Evolutionary conservation across 306 rosid species (phyloP), one percentile per base, ranked within the genome.

Genomic region (Bauhinia variegata): DNA sequence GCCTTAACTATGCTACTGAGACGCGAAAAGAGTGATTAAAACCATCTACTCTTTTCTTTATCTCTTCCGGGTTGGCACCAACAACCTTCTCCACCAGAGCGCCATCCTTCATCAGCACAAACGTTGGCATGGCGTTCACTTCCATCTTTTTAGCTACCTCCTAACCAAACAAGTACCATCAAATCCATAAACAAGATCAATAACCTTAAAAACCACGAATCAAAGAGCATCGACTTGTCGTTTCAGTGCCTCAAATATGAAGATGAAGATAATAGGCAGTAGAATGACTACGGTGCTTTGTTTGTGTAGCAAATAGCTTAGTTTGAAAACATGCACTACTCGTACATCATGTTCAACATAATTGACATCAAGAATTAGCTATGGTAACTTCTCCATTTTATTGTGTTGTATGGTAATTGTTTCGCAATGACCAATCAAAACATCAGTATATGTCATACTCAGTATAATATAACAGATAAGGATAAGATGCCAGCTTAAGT

Each of bases 61-160:
- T 68, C 95, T 88, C 99, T 51, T 93, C 97, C 3, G 97, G 91
- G 78, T 93, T 88, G 37, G 99, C 99, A 85, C 97, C 99, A 63
- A 93, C 86, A n/a, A 90, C 32, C 79, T 83, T 93, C 48, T 86
- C 96, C 30, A 65, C 50, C 12, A 61, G 67, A 73, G 42, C 68
- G 55, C 95, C 92, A 13, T 77, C 79, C 72, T 68, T 93, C 69
- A 89, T 53, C 67, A 93, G 30, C 83, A 83, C 8, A 76, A 93
- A 93, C 4, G 98, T 92, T 19, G 96, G 98, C 98, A 92, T 92
- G 13, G 96, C 98, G 78, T 81, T 89, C 74, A 92, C 43, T 46
- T 79, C 88, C 80, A 87, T 44, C 54, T 43, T 87, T 34, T 79
- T 68, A 10, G 98, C 96, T 41, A 87, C 98, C 55, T 87, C 96